Evolutionary conservation across 768 basidiomycete species (phyloP).

Genomic region (Pleurotus platypus): DNA sequence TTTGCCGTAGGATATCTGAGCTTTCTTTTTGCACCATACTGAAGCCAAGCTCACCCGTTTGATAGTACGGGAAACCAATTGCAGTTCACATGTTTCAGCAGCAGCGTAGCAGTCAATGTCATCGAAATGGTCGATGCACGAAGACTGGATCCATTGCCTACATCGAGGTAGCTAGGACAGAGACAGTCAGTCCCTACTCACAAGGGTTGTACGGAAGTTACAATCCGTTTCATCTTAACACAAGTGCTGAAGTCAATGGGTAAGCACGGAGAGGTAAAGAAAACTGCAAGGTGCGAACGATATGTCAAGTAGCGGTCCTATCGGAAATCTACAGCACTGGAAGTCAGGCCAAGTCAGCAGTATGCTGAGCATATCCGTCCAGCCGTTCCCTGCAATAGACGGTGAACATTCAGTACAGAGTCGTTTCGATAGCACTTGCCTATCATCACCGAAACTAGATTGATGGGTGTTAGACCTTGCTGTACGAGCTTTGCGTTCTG

Average conservation of each 20-base stretch:
- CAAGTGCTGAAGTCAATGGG: constrained; percentile 36
- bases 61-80: constrained; percentile 37
- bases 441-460: constrained; percentile 68
- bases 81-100: constrained; percentile 53
- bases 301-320: constrained; percentile 43
- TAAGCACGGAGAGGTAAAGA: constrained; percentile 1
- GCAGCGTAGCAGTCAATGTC: constrained; percentile 63
- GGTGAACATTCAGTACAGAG: background rate
- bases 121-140: constrained; percentile 65
- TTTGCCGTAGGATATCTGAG: constrained; percentile 27
- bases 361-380: constrained; percentile 52
- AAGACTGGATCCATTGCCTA: constrained; percentile 44
- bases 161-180: constrained; percentile 55
- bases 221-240: constrained; percentile 57
- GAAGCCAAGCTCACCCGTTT: constrained; percentile 27
- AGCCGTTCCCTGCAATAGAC: constrained; percentile 48
- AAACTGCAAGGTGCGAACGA: constrained; percentile 6
- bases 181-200: background rate
- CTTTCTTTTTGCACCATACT: too few relatives aligned
- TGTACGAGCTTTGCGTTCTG: constrained; percentile 53
- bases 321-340: constrained; percentile 44
- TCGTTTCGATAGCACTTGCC: constrained; percentile 29
- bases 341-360: constrained; percentile 41
- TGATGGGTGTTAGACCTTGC: constrained; percentile 54
- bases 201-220: constrained; percentile 23